Evolutionary conservation across 306 rosid genomes (phyloP).

Genomic region (Crataegus laevigata): DNA sequence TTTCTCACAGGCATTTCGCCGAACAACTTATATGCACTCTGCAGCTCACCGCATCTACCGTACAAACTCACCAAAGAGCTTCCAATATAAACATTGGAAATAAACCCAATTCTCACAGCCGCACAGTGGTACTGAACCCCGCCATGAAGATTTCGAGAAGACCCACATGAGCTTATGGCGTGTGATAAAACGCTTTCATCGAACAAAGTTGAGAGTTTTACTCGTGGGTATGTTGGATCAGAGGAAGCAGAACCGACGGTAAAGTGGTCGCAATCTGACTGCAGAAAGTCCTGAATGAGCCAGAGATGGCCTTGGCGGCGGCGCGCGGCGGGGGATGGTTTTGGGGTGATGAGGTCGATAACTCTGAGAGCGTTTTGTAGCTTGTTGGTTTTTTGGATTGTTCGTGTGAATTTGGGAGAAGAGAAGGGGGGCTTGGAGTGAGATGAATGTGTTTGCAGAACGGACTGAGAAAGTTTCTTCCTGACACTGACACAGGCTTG

Average conservation of each 20-base stretch:
- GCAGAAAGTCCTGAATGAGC: conserved; percentile 46
- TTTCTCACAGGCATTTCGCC: conserved; percentile 76
- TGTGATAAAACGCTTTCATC: conserved; percentile 40
- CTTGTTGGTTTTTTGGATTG: conserved; percentile 4
- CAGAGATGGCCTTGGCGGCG: conserved; percentile 48
- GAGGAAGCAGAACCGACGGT: neutral
- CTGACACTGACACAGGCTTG: neutral
- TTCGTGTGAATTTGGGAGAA: conserved; percentile 17
- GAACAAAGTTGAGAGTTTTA: neutral
- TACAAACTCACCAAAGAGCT: conserved; percentile 68
- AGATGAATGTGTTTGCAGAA: conserved; percentile 1
- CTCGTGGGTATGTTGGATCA: conserved; percentile 1
- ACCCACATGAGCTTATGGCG: conserved; percentile 48
- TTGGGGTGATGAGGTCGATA: conserved; percentile 39
- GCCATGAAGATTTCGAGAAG: conserved; percentile 35
- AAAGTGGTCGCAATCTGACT: conserved; percentile 11
- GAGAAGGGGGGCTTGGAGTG: conserved; percentile 30
- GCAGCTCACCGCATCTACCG: conserved; percentile 40
- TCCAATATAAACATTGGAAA: conserved; percentile 61
- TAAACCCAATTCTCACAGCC: conserved; percentile 52
- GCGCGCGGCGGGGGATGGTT: conserved; percentile 14
- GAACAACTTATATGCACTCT: conserved; percentile 41
- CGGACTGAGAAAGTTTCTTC: neutral
- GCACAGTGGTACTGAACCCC: conserved; percentile 70
- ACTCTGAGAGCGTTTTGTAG: conserved; percentile 39